Evolutionary conservation across 495 filamentous ascomycete species (phyloP), one percentile per base, ranked within the genome.

Genomic region (Penicilliopsis zonata): DNA sequence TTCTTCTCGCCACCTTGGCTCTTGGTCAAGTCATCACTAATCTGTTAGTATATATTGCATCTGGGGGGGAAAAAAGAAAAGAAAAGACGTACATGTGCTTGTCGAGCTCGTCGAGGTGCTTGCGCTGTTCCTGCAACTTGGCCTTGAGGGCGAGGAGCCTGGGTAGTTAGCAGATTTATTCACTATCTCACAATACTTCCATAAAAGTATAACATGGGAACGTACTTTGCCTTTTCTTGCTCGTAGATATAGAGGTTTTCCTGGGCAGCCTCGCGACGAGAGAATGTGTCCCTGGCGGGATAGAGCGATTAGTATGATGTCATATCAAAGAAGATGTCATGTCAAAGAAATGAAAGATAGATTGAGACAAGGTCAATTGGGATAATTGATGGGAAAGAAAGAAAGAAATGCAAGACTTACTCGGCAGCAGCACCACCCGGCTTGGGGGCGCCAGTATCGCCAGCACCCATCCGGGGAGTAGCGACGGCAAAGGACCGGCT

Each of bases 211-310:
- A 27, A 27, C 35, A 28, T 34, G 16, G 13, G 19, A 24, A 52
- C 54, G 35, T 52, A 78, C 82, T 94, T 94, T 61, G 80, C 71
- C 55, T 73, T 65, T 71, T 99, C 90, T 47, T 81, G 76, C 66
- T 82, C 64, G 32, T 72, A 65, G 59, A 99, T 82, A 64, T 82
- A 80, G 41, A 70, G 69, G 50, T 82, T 76, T 62, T 99, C 90
- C 51, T 67, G 69, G 38, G 88, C 88, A 41, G 76, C 76, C 63
- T 99, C 90, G 44, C 90, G 85, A 53, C 77, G 76, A 52, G 79
- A 80, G 72, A 94, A 99, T 31, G 79, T 68, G 53, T 99, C 90
- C 38, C 87, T 88, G 39, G 44, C 31, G 24, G 31, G 2, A 30
- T 15, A 17, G n/a, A 18, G 28, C 18, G 10, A 20, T 30, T 12